phyloP scores from a whole-genome alignment of 2,329 filamentous ascomycete genomes.

The Neopestalotiopsis rosae region DNA sequence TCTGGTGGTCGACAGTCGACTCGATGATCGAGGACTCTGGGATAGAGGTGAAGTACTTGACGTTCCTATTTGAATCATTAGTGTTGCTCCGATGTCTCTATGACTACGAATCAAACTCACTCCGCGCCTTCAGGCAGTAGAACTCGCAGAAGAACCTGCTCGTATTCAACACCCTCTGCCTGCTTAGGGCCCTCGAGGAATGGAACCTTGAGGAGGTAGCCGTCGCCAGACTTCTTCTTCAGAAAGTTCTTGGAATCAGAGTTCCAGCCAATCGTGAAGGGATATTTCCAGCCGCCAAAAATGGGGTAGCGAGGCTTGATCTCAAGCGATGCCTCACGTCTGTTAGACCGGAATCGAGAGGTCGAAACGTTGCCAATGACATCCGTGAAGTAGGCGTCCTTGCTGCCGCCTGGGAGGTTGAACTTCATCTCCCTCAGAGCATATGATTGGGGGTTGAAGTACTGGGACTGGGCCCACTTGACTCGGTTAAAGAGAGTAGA shows the following conservation, averaged over 20 bases:
- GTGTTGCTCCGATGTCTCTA: constrained; percentile 26
- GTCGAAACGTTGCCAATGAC: constrained; percentile 97
- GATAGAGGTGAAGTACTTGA: constrained; percentile 77
- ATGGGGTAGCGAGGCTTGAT: constrained; percentile 94
- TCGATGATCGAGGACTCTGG: constrained; percentile 67
- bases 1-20: constrained; percentile 67
- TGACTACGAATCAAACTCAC: constrained; percentile 53
- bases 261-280: constrained; percentile 96
- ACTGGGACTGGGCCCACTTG: constrained; percentile 74
- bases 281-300: constrained; percentile 98
- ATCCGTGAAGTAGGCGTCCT: constrained; percentile 93
- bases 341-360: constrained; percentile 80
- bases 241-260: constrained; percentile 80
- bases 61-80: constrained; percentile 68
- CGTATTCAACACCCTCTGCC: constrained; percentile 84
- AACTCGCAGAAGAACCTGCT: constrained; percentile 78
- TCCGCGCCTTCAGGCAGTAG: constrained; percentile 90
- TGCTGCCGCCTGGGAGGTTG: constrained; percentile 78
- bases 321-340: constrained; percentile 82
- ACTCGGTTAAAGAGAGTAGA: constrained; percentile 76
- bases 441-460: constrained; percentile 76
- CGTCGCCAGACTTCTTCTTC: constrained; percentile 67
- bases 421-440: constrained; percentile 85
- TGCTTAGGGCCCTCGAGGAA: constrained; percentile 93
- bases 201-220: constrained; percentile 87